Base-by-base conservation (phyloP, 2,329 filamentous ascomycete species). In the Trichoderma arundinaceum region DNA sequence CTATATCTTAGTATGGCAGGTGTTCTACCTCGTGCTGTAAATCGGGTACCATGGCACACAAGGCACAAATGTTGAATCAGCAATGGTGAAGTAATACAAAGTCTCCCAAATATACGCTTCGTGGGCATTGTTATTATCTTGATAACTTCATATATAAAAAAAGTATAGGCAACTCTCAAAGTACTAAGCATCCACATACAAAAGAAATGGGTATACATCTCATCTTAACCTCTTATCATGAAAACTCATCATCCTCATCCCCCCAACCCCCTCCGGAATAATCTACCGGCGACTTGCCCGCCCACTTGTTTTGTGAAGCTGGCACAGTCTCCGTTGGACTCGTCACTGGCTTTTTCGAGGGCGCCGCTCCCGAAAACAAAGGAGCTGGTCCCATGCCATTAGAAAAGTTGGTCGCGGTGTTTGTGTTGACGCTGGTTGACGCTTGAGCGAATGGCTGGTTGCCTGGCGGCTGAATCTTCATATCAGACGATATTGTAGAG, bases 251-350 rank as follows among this genome's bases (percentile, higher is more conserved):
- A 4, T 54, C 60, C 17, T 70, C 69, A 56, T 69, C 67, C 1
- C 72, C 73, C 74, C 73, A 75, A 17, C 69, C 72, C 2, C 69
- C 71, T 3, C 74, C 74, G 0, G 74, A 75, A 38, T 75, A 74
- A 61, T 76, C 73, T 9, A 64, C 69, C 0, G 70, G 69, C 7
- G 72, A 67, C 12, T 67, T 70, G 51, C 68, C 69, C 7, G 68
- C 66, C 73, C 72, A 74, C 46, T 70, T 71, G 44, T 69, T 64
- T 38, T 66, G 51, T 19, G 32, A 43, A n/a, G 32, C 59, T 4
- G 22, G 4, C 22, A 28, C 22, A 28, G 22, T 28, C 22, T 28
- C 22, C 22, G 22, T 28, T 28, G 54, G 28, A 46, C 13, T 39
- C 15, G 43, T 41, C 7, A 10, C 33, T 4, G 44, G 51, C 17